These are phyloP conservation scores for Zychaea mexicana DNA, from an alignment of 371 early-diverging fungal genomes.

Conservation along the genomic window DNA sequence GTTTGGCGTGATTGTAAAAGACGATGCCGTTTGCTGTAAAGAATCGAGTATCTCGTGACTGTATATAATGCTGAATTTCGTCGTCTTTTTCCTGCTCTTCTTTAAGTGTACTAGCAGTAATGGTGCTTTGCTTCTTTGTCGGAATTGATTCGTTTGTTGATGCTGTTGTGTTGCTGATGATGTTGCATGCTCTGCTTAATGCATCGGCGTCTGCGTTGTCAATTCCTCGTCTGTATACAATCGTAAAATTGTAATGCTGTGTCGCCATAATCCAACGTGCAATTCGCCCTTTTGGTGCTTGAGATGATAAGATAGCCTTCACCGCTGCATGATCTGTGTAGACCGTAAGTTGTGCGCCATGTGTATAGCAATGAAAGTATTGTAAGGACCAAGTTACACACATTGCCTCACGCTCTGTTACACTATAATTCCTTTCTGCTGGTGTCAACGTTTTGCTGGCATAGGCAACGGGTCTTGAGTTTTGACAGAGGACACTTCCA, in stretches of 20 bases:
- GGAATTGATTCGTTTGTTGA: neutral
- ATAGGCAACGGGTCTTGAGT: neutral
- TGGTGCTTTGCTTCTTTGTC: neutral
- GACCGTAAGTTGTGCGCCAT: neutral
- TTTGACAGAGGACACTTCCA: too few relatives aligned
- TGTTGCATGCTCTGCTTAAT: neutral
- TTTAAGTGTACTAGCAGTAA: neutral
- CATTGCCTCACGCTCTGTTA: neutral
- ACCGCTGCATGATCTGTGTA: neutral
- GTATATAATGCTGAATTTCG: neutral
- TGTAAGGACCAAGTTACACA: neutral
- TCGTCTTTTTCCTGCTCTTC: neutral
- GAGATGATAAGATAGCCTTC: neutral
- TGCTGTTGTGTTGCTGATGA: neutral
- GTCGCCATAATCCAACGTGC: neutral
- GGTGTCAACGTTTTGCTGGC: neutral
- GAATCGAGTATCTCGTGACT: neutral
- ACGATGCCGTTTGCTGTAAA: neutral
- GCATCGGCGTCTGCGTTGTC: conserved; percentile 1
- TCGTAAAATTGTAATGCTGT: neutral
- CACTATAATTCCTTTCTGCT: neutral
- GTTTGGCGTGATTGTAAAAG: neutral
- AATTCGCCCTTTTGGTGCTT: neutral
- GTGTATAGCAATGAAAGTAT: too few relatives aligned
- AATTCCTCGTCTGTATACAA: neutral